A percentile compares a stretch with the other conserved stretches of the same genome.
Conservation (phyloP, 148 eudicot genomes). For the Chenopodium berlandieri region DNA sequence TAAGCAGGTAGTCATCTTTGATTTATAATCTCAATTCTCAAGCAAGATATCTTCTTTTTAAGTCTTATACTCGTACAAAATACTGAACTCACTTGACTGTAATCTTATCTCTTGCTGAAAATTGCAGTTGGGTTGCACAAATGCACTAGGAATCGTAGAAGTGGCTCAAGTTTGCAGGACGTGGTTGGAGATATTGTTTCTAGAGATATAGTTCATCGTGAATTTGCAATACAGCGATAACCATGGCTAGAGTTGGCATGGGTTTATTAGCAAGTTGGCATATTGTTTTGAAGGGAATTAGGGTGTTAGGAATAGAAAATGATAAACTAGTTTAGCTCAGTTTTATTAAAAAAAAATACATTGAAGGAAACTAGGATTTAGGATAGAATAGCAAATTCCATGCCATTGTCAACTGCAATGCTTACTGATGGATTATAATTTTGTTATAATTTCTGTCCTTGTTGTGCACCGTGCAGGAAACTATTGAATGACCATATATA, state of each 20-base stretch:
- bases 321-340: neutral
- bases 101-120: neutral
- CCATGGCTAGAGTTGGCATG: neutral
- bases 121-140: slow-evolving; percentile 16
- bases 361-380: neutral
- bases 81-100: neutral
- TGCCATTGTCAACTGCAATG: neutral
- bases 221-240: neutral
- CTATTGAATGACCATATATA: neutral
- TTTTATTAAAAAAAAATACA: neutral
- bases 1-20: slow-evolving; percentile 21
- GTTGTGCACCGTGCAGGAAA: neutral
- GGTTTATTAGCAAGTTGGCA: neutral
- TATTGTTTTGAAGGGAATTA: neutral
- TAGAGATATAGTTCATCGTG: neutral
- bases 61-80: neutral
- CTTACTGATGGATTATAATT: neutral
- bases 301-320: neutral
- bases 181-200: neutral
- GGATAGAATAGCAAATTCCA: slow-evolving; percentile 1
- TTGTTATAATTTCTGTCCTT: neutral
- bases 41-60: neutral
- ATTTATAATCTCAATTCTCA: neutral
- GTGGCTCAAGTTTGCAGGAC: neutral
- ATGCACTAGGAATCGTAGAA: slow-evolving; percentile 17